phyloP scores from a whole-genome alignment of 2,329 filamentous ascomycete species.

The Lachnellula subtilissima region DNA sequence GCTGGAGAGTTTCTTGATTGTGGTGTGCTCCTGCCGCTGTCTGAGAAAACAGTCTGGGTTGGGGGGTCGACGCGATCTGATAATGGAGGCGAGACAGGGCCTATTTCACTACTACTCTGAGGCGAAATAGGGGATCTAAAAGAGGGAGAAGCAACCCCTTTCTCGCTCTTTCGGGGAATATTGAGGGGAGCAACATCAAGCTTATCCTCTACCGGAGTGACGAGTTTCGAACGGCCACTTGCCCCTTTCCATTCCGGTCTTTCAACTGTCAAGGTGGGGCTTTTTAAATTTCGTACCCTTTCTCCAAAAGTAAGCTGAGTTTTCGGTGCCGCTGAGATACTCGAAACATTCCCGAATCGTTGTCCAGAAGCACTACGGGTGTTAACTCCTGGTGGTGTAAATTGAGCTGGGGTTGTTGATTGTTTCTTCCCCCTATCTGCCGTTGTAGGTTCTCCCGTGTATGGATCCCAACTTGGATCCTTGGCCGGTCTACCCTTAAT shows the following conservation, averaged over 20 bases:
- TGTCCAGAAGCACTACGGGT: constrained; percentile 15
- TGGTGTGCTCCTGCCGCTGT: constrained; percentile 13
- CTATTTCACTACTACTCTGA: constrained; percentile 25
- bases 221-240: constrained; percentile 61
- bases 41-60: constrained; percentile 15
- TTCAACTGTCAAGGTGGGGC: constrained; percentile 20
- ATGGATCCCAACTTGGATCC: constrained; percentile 58
- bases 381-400: constrained; percentile 29
- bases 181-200: constrained; percentile 50
- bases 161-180: constrained; percentile 48
- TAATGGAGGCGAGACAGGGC: constrained; percentile 18
- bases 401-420: constrained; percentile 52
- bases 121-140: constrained; percentile 23
- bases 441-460: constrained; percentile 61
- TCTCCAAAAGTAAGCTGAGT: constrained; percentile 39
- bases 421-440: constrained; percentile 50
- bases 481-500: constrained; percentile 23
- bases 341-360: constrained; percentile 21
- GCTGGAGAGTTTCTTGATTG: constrained; percentile 10
- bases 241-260: constrained; percentile 67
- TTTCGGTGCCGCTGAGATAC: constrained; percentile 28
- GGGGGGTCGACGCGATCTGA: constrained; percentile 13
- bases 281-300: constrained; percentile 41
- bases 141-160: constrained; percentile 26
- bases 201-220: constrained; percentile 60